phyloP scores from a whole-genome alignment of 345 rosid species.

The Triadica sebifera region DNA sequence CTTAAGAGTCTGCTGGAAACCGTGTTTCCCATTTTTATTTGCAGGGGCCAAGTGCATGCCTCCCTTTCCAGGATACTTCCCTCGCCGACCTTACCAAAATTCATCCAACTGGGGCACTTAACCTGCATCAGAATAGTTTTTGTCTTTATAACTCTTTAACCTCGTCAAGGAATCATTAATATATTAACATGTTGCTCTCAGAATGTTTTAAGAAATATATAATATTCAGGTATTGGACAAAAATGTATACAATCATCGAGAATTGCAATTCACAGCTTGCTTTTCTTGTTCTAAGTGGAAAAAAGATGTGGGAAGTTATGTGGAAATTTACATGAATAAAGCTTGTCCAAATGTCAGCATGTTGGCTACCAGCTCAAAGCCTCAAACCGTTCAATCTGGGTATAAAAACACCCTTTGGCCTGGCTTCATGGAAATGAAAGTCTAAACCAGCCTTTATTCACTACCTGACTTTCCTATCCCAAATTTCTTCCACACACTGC shows the following conservation, averaged over 20 bases:
- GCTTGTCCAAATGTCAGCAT: neutral
- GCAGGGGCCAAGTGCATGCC: too few relatives aligned
- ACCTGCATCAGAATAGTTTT: too few relatives aligned
- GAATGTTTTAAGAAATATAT: too few relatives aligned
- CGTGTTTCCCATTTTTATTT: too few relatives aligned
- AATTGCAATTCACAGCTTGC: neutral
- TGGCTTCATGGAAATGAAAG: constrained; percentile 1
- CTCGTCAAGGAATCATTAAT: too few relatives aligned
- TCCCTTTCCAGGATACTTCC: too few relatives aligned
- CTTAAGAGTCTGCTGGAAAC: too few relatives aligned
- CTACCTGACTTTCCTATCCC: neutral
- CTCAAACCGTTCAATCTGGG: neutral
- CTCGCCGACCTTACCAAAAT: too few relatives aligned
- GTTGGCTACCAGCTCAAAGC: neutral
- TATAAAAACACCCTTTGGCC: neutral
- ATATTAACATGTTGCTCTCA: too few relatives aligned
- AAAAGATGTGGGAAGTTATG: neutral
- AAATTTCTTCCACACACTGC: neutral
- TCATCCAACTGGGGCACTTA: too few relatives aligned
- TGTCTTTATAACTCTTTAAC: too few relatives aligned
- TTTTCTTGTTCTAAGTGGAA: neutral
- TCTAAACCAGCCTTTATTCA: constrained; percentile 3
- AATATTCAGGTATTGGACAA: neutral
- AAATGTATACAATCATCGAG: neutral
- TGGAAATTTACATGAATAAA: neutral